Base-by-base conservation (phyloP, 2,329 filamentous ascomycete genomes). In the Xylariaceae sp. region DNA sequence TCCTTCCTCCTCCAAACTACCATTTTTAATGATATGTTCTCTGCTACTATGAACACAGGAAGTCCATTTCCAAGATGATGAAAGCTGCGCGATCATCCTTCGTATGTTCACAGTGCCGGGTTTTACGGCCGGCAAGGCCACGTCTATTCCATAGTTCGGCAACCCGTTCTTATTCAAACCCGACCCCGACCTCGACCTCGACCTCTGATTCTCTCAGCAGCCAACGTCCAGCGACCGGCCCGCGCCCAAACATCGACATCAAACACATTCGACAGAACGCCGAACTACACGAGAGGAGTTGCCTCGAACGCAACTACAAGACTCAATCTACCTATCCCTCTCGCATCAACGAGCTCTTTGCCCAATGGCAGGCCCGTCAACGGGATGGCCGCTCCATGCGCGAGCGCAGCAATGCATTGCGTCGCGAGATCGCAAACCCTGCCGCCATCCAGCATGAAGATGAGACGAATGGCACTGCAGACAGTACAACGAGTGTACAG, bases 211-310 rank as follows among this genome's bases (percentile, higher is more conserved):
- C 19, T 30, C 42, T 9, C 37, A 41, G 17, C 44, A 45, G 16
- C 43, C 44, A 38, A 37, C 74, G 83, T 30, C 85, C 86, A 4
- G 73, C 85, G 2, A 83, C 78, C 39, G 89, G 87, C 12, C 89
- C 89, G 9, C 91, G 88, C 61, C 80, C 87, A 19, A 77, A 77
- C 35, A 76, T 94, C 51, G 86, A 96, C 68, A 76, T 95, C 60
- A 91, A 88, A 63, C 85, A 93, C 67, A 95, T 98, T 62, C 89
- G 90, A 43, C 78, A 89, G 58, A 87, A 94, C 64, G 80, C 86
- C 13, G 79, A 83, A 12, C 74, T 94, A 13, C 87, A 96, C 71
- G 78, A 85, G 53, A 73, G 84, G 51, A 97, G 94, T 59, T 95
- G 88, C 65, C 62, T 85, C 45, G 83, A 89, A 52, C 82, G 93